Percentiles rank a stretch among this genome's conserved stretches.
Conservation (phyloP, 176 grass and related monocot genomes). For the Cymbopogon citratus region DNA sequence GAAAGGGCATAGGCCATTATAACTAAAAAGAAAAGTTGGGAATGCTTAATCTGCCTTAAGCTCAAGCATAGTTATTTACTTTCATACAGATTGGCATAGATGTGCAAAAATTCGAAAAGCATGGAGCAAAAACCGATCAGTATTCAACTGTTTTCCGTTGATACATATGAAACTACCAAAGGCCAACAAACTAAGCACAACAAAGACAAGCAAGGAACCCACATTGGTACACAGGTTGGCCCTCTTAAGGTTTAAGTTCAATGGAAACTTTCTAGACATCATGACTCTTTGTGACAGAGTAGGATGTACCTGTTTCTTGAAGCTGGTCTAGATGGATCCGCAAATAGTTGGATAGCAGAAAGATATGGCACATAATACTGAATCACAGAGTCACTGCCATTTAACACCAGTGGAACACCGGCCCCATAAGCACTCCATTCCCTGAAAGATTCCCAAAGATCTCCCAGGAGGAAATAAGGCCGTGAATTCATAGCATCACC, state of each 20-base stretch:
- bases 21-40: background rate
- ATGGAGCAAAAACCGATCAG: background rate
- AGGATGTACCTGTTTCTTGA: constrained; percentile 55
- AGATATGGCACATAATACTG: constrained; percentile 98
- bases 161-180: background rate
- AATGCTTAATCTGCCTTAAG: background rate
- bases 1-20: background rate
- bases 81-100: background rate
- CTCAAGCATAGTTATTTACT: background rate
- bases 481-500: constrained; percentile 30
- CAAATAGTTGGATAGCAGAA: constrained; percentile 81
- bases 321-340: constrained; percentile 43
- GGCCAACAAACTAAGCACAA: background rate
- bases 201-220: background rate
- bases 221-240: background rate
- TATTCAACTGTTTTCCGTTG: background rate
- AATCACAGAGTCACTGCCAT: constrained; percentile 65
- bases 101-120: background rate
- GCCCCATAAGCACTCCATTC: constrained; percentile 98
- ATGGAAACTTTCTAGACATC: background rate
- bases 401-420: constrained; percentile 84
- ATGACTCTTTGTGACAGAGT: background rate
- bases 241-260: background rate
- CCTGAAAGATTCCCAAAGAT: constrained; percentile 92
- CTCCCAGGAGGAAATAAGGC: constrained; percentile 73